phyloP scores from a whole-genome alignment of 108 stramenopile genomes.

The Ochromonas danica region DNA sequence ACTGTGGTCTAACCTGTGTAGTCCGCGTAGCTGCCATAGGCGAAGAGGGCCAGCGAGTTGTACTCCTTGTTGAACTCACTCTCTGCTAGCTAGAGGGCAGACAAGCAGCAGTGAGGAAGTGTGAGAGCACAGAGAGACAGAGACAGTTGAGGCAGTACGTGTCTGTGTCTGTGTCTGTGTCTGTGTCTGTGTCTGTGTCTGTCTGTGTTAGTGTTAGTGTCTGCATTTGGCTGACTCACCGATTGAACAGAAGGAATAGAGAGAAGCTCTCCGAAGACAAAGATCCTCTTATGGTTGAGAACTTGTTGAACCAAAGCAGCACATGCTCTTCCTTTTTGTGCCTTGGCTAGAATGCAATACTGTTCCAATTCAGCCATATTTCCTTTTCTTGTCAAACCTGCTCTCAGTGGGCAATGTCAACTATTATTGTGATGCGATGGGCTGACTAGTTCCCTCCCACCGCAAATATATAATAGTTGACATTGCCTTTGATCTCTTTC shows the following conservation, averaged over 20 bases:
- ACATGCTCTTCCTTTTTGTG: conserved; percentile 54
- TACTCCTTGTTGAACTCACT: conserved; percentile 39
- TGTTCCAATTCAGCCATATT: conserved; percentile 52
- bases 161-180: too few relatives aligned
- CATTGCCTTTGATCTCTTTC: too few relatives aligned
- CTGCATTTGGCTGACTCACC: conserved; percentile 39
- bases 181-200: background rate
- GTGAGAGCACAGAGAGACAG: background rate
- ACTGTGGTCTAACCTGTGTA: conserved; percentile 33
- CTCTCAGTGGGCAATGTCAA: too few relatives aligned
- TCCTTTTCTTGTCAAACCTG: too few relatives aligned
- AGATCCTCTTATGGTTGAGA: conserved; percentile 44
- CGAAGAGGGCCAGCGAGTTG: conserved; percentile 51
- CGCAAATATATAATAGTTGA: too few relatives aligned
- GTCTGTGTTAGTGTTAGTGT: too few relatives aligned
- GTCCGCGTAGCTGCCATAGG: conserved; percentile 56
- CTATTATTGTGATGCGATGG: too few relatives aligned
- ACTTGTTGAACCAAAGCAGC: conserved; percentile 58
- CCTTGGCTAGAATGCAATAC: conserved; percentile 54
- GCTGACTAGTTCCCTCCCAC: too few relatives aligned
- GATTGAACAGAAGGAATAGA: conserved; percentile 53
- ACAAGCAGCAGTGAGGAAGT: background rate
- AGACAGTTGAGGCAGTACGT: too few relatives aligned
- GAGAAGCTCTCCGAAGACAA: conserved; percentile 60
- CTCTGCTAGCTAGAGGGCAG: conserved; percentile 11